phyloP scores from a whole-genome alignment of 352 stramenopile genomes.

The Hyphochytrium catenoides region DNA sequence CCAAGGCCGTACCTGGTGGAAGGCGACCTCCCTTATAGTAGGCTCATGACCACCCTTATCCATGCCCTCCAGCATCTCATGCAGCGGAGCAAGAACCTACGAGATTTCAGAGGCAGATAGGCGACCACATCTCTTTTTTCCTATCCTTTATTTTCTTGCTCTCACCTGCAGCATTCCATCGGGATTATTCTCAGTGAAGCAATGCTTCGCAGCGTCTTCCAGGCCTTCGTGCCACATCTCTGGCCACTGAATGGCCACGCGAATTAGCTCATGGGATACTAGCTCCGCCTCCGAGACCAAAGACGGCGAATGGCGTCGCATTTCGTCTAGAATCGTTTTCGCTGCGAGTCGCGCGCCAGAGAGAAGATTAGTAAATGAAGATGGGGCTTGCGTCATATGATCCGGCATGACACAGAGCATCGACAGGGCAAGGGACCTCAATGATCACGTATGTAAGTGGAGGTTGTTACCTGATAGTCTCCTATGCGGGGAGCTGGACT shows the following conservation, averaged over 20 bases:
- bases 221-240: constrained; percentile 96
- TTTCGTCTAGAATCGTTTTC: constrained; percentile 78
- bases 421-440: too few species aligned
- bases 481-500: constrained; percentile 73
- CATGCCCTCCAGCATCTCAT: constrained; percentile 56
- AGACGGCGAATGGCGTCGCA: constrained; percentile 78
- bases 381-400: too few species aligned
- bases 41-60: constrained; percentile 50
- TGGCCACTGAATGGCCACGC: constrained; percentile 97
- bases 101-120: too few species aligned
- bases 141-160: too few species aligned
- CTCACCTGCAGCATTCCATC: constrained; percentile 87
- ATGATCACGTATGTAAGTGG: too few species aligned
- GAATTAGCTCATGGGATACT: constrained; percentile 89
- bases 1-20: too few species aligned
- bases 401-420: too few species aligned
- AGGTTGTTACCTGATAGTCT: too few species aligned
- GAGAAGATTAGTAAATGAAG: too few species aligned
- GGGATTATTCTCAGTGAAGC: constrained; percentile 92
- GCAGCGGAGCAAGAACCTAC: constrained; percentile 81
- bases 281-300: constrained; percentile 93
- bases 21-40: constrained; percentile 52
- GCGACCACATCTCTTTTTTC: too few species aligned
- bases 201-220: constrained; percentile 90
- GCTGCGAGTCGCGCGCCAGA: too few species aligned